A percentile compares a stretch with the other conserved stretches of the same genome.
Evolutionary conservation across 345 rosid species (phyloP).

Genomic region (Murraya paniculata): DNA sequence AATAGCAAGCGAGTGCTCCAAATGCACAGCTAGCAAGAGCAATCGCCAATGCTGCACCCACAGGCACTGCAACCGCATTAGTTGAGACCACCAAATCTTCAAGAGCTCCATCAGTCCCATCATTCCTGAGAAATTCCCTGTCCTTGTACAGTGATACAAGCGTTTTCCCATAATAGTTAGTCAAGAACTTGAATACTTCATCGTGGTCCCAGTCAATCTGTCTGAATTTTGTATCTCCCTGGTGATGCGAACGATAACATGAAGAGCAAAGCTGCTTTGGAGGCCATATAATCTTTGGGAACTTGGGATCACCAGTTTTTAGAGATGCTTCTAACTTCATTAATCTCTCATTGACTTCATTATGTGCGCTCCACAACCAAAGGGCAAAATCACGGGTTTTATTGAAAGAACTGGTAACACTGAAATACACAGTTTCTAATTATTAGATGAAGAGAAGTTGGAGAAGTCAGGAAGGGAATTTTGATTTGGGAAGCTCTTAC

Average conservation of each 20-base stretch:
- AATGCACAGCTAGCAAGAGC: constrained; percentile 97
- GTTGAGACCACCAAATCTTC: constrained; percentile 64
- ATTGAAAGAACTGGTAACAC: constrained; percentile 65
- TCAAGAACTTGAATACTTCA: constrained; percentile 75
- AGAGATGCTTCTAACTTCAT: constrained; percentile 76
- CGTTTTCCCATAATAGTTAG: constrained; percentile 57
- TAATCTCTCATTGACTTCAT: constrained; percentile 78
- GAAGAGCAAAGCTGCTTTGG: constrained; percentile 80
- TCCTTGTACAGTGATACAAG: constrained; percentile 69
- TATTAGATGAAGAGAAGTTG: constrained; percentile 18
- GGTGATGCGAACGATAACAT: constrained; percentile 49
- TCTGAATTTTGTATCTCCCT: constrained; percentile 17
- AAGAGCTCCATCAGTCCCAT: constrained; percentile 31
- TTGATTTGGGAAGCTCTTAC: constrained; percentile 35
- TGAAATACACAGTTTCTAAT: constrained; percentile 30
- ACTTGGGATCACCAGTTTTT: constrained; percentile 79
- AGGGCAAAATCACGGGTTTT: constrained; percentile 71
- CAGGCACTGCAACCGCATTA: constrained; percentile 80
- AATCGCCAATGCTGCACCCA: constrained; percentile 96
- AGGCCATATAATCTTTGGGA: constrained; percentile 93
- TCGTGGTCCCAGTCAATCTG: constrained; percentile 65
- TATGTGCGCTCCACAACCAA: constrained; percentile 96
- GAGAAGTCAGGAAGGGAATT: not conserved
- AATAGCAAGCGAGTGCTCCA: constrained; percentile 95
- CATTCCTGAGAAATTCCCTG: constrained; percentile 34